Conservation (phyloP, 1,284 basidiomycete species). For the Puccinia hordei region DNA sequence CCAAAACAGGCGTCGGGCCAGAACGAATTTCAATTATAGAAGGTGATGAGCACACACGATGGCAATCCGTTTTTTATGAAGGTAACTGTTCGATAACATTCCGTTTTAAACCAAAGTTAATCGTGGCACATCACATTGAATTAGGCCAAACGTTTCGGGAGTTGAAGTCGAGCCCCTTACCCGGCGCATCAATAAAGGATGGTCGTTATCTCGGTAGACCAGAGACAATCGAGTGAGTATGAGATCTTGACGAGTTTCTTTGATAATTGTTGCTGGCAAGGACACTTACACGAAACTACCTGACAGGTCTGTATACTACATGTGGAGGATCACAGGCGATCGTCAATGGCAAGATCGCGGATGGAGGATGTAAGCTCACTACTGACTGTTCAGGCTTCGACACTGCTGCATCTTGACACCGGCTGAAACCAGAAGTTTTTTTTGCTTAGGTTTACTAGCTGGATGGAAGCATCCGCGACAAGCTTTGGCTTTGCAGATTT, state of each 20-base stretch:
- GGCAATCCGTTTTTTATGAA: constrained; percentile 38
- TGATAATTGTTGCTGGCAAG: too few relatives aligned
- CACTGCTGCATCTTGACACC: too few relatives aligned
- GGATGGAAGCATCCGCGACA: constrained; percentile 61
- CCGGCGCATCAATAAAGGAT: constrained; percentile 57
- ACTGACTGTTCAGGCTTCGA: too few relatives aligned
- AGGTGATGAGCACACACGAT: background rate
- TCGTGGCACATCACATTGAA: too few relatives aligned
- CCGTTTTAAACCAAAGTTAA: background rate
- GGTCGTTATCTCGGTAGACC: constrained; percentile 62
- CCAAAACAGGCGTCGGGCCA: constrained; percentile 58
- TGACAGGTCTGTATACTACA: constrained; percentile 61
- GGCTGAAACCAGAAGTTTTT: background rate
- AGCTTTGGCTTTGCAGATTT: constrained; percentile 59
- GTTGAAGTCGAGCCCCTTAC: constrained; percentile 43
- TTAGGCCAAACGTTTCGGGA: constrained; percentile 25
- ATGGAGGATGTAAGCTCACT: constrained; percentile 64
- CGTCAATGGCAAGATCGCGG: constrained; percentile 63
- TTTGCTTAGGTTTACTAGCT: constrained; percentile 59
- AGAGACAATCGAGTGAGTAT: constrained; percentile 65
- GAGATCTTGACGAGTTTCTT: background rate
- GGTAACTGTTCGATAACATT: background rate
- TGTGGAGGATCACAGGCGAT: constrained; percentile 66
- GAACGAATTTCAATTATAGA: constrained; percentile 56
- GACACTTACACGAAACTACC: background rate